These are phyloP conservation scores for Platanthera zijinensis DNA, from an alignment of 106 monocot genomes.

Conservation along the genomic window DNA sequence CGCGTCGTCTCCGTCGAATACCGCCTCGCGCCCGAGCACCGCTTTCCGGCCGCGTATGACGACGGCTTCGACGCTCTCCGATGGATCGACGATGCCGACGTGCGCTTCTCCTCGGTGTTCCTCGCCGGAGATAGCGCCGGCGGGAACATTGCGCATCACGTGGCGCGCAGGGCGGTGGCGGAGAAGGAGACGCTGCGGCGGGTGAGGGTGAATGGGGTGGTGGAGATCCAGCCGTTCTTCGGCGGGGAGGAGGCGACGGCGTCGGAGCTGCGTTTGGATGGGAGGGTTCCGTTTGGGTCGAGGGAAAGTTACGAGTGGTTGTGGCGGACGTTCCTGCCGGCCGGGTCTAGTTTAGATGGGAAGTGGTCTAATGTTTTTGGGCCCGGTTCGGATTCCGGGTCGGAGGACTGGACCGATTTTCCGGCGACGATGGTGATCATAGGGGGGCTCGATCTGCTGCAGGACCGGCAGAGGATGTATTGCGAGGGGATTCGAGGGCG, in stretches of 20 bases:
- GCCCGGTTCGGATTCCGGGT: neutral
- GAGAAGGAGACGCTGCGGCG: conserved; percentile 10
- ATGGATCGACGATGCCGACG: conserved; percentile 16
- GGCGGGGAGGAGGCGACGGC: conserved; percentile 36
- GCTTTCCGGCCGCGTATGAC: conserved; percentile 71
- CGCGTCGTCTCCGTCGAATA: conserved; percentile 58
- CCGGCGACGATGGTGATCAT: conserved; percentile 19
- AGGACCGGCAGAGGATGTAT: conserved; percentile 32
- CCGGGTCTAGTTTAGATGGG: conserved; percentile 24
- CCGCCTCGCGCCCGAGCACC: conserved; percentile 60
- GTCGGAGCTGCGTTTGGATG: conserved; percentile 32
- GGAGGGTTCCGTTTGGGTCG: conserved; percentile 18
- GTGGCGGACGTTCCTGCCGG: conserved; percentile 35
- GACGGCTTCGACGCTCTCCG: conserved; percentile 35
- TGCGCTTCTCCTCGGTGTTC: conserved; percentile 23
- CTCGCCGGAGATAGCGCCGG: conserved; percentile 49
- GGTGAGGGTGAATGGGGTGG: conserved; percentile 14
- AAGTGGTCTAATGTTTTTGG: conserved; percentile 11
- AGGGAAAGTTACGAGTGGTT: neutral
- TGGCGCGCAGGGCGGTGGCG: conserved; percentile 2
- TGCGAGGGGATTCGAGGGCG: conserved; percentile 9
- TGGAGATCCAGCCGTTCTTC: conserved; percentile 48
- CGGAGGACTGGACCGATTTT: neutral
- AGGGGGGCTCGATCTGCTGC: conserved; percentile 24
- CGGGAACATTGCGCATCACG: conserved; percentile 45